These are phyloP conservation scores for Beta corolliflora DNA, from an alignment of 179 eudicot genomes.

Conservation along the genomic window DNA sequence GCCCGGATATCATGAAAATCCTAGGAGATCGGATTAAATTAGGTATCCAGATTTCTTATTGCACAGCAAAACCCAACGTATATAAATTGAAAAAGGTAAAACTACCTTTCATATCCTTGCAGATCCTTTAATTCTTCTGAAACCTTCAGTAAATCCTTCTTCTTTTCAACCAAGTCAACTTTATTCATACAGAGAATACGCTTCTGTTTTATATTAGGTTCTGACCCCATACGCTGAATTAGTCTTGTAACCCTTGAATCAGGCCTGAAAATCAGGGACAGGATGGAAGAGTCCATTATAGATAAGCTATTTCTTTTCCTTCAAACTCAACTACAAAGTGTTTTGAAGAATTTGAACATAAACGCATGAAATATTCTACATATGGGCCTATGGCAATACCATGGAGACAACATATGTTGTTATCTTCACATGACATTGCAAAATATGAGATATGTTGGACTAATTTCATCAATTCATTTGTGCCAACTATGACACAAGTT, in stretches of 20 bases:
- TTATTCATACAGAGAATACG: conserved; percentile 92
- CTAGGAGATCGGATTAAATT: conserved; percentile 38
- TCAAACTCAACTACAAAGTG: not conserved
- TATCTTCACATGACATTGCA: not conserved
- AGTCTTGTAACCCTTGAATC: conserved; percentile 82
- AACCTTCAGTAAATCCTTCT: conserved; percentile 83
- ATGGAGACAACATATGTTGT: not conserved
- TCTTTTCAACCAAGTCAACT: conserved; percentile 87
- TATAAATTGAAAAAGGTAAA: not conserved
- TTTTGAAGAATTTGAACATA: not conserved
- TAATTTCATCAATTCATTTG: not conserved
- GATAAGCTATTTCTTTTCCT: not conserved
- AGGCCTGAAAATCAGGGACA: conserved; percentile 53
- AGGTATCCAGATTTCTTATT: conserved; percentile 14
- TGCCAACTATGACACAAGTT: not conserved
- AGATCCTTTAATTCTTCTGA: conserved; percentile 80
- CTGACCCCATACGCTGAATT: conserved; percentile 78
- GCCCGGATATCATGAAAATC: conserved; percentile 88
- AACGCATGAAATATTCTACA: not conserved
- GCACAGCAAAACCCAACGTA: conserved; percentile 3
- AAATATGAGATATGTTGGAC: not conserved
- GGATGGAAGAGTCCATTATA: not conserved
- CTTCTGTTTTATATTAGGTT: conserved; percentile 62
- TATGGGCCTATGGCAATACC: not conserved
- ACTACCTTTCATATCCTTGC: conserved; percentile 78